Conservation (phyloP, 2,329 filamentous ascomycete species). For the Amylocarpus encephaloides region DNA sequence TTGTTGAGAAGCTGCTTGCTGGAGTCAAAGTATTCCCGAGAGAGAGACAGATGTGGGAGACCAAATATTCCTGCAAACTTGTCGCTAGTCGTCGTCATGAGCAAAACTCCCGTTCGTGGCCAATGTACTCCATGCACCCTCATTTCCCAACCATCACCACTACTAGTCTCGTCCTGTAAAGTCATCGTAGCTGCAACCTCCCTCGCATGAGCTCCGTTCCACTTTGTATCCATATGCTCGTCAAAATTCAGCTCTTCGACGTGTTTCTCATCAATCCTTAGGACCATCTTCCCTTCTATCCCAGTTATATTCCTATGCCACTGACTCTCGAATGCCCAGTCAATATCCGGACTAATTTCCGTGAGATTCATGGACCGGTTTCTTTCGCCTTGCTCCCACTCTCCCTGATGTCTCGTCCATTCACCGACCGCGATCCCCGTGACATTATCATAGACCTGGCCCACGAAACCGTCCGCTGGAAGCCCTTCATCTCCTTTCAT, state of each 20-base stretch:
- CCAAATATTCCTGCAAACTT: conserved; percentile 91
- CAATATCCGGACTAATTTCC: conserved; percentile 55
- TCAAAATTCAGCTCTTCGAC: conserved; percentile 5
- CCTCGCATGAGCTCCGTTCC: conserved; percentile 45
- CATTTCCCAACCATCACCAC: conserved; percentile 73
- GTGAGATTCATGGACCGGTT: conserved; percentile 54
- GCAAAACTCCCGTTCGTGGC: conserved; percentile 67
- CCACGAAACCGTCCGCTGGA: conserved; percentile 10
- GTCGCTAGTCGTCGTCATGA: conserved; percentile 85
- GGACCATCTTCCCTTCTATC: conserved; percentile 57
- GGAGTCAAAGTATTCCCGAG: conserved; percentile 45
- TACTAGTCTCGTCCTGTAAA: conserved; percentile 63
- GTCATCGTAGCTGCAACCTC: conserved; percentile 64
- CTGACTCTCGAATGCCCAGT: conserved; percentile 52
- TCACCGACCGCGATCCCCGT: conserved; percentile 30
- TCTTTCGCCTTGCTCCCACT: conserved; percentile 16
- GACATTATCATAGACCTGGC: conserved; percentile 30
- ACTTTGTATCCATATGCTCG: conserved; percentile 6
- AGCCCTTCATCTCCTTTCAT: conserved; percentile 5
- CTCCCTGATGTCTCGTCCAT: conserved; percentile 27
- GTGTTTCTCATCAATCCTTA: conserved; percentile 54
- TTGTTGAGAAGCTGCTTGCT: conserved; percentile 63
- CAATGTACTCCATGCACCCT: conserved; percentile 81
- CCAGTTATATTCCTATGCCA: conserved; percentile 83
- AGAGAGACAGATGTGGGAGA: conserved; percentile 73